Conservation (phyloP, 2,329 filamentous ascomycete species). For the Thelonectria discophora region DNA sequence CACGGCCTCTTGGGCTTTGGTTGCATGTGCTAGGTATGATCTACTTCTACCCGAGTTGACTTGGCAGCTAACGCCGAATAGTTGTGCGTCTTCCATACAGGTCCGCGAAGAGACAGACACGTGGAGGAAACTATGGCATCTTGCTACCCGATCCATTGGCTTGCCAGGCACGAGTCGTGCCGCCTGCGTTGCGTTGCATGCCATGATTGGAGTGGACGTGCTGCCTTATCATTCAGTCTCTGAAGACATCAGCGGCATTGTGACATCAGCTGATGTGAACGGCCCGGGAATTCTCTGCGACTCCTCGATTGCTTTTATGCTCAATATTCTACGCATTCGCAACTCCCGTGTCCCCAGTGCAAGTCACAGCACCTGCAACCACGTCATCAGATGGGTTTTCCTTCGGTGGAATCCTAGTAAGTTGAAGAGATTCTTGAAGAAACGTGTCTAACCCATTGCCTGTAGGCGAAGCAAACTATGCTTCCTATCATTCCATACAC, state of each 20-base stretch:
- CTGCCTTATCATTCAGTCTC: conserved; percentile 73
- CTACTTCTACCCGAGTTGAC: conserved; percentile 17
- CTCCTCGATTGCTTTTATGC: conserved; percentile 78
- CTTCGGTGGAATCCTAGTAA: conserved; percentile 83
- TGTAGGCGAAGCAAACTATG: conserved; percentile 72
- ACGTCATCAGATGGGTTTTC: conserved; percentile 83
- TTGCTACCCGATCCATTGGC: conserved; percentile 74
- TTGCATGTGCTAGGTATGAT: conserved; percentile 78
- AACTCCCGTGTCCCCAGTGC: conserved; percentile 74
- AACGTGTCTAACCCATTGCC: conserved; percentile 13
- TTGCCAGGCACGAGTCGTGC: conserved; percentile 77
- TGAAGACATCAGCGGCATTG: conserved; percentile 75
- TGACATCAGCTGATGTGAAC: conserved; percentile 80
- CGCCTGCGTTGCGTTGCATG: conserved; percentile 76
- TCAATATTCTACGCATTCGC: conserved; percentile 70
- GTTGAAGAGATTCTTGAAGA: conserved; percentile 33
- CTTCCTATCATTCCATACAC: conserved; percentile 70
- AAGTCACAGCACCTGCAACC: conserved; percentile 72
- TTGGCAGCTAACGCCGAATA: conserved; percentile 39
- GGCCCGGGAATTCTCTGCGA: conserved; percentile 84
- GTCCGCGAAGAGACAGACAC: conserved; percentile 46
- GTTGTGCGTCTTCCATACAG: conserved; percentile 43
- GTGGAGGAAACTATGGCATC: conserved; percentile 82
- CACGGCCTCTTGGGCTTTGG: conserved; percentile 81
- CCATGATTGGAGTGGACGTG: conserved; percentile 72